phyloP scores from a whole-genome alignment of 805 yeast genomes.

The Saturnispora zaruensis region DNA sequence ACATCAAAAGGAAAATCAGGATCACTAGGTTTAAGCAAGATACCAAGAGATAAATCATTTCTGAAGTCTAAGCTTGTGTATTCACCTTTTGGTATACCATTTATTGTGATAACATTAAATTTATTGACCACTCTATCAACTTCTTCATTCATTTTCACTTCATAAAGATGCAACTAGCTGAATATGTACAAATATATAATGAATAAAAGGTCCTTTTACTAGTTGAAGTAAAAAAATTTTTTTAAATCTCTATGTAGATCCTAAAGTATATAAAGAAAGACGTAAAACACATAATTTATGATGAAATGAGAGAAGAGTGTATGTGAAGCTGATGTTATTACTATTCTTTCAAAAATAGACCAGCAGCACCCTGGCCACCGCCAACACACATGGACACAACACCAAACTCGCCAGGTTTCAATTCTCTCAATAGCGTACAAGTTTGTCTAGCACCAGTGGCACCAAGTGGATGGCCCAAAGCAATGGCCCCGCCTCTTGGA shows the following conservation, averaged over 20 bases:
- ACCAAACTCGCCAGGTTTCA: conserved; percentile 74
- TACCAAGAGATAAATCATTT: conserved; percentile 33
- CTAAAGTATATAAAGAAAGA: not conserved
- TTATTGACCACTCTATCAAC: conserved; percentile 3
- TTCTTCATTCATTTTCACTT: not conserved
- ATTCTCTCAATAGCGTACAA: conserved; percentile 78
- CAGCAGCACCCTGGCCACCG: conserved; percentile 98
- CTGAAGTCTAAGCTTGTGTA: conserved; percentile 1
- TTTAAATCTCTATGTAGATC: not conserved
- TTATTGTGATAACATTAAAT: conserved; percentile 24
- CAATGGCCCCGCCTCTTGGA: conserved; percentile 95
- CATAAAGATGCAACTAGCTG: conserved; percentile 7
- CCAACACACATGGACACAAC: conserved; percentile 96
- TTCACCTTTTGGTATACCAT: conserved; percentile 20
- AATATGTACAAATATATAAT: no score
- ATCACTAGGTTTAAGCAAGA: conserved; percentile 48
- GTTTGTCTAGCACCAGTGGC: conserved; percentile 83
- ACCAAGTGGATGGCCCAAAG: conserved; percentile 90
- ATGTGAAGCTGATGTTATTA: not conserved
- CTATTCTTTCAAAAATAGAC: conserved; percentile 72
- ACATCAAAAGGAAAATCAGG: conserved; percentile 69
- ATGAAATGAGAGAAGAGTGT: not conserved
- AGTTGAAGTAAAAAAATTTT: not conserved
- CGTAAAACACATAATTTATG: not conserved
- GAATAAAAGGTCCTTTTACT: not conserved